These are phyloP conservation scores for Vigna mungo DNA, from an alignment of 306 rosid species.

Conservation along the genomic window DNA sequence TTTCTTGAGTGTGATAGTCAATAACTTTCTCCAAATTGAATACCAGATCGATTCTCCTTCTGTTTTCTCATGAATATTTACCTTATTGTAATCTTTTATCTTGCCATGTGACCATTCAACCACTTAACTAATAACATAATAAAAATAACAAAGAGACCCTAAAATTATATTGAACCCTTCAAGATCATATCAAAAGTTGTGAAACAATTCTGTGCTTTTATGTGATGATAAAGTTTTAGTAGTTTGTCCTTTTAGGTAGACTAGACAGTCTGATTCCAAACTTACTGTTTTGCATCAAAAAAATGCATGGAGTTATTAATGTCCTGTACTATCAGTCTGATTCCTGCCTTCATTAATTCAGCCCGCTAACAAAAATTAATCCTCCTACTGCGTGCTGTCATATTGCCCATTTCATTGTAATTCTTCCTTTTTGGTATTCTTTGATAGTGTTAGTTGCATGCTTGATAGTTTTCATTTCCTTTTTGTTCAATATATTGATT, in stretches of 20 bases:
- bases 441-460: neutral
- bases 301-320: neutral
- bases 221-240: conserved; percentile 1
- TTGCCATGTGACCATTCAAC: too few relatives aligned
- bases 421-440: neutral
- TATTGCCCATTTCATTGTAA: conserved; percentile 15
- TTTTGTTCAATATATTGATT: neutral
- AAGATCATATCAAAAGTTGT: neutral
- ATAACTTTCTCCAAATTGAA: too few relatives aligned
- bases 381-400: neutral
- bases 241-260: neutral
- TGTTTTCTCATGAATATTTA: too few relatives aligned
- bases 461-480: conserved; percentile 10
- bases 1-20: too few relatives aligned
- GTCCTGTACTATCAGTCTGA: neutral
- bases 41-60: too few relatives aligned
- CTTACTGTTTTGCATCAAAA: neutral
- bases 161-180: too few relatives aligned
- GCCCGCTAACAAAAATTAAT: neutral
- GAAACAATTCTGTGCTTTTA: conserved; percentile 17
- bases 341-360: neutral
- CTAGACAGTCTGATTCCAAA: conserved; percentile 1
- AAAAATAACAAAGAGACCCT: too few relatives aligned
- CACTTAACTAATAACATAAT: too few relatives aligned
- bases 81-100: too few relatives aligned